Conservation (phyloP, 2,329 filamentous ascomycete genomes). For the Xylaria sp. region DNA sequence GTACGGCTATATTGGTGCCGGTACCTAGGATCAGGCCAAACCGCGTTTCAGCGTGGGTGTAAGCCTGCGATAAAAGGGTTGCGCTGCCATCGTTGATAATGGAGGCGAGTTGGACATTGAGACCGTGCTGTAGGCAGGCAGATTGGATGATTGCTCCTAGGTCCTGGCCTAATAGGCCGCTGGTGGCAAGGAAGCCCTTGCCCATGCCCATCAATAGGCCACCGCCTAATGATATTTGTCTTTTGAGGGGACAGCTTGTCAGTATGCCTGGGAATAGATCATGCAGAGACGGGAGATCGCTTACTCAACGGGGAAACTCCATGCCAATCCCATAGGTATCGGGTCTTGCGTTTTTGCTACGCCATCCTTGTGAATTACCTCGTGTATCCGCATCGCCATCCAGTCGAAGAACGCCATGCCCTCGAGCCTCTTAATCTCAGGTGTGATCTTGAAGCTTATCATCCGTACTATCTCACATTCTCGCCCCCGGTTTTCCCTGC, state of each 20-base stretch:
- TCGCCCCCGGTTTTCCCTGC: slow-evolving; percentile 47
- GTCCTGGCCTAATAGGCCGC: slow-evolving; percentile 63
- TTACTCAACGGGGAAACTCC: slow-evolving; percentile 74
- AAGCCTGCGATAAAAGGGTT: slow-evolving; percentile 69
- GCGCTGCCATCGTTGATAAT: slow-evolving; percentile 73
- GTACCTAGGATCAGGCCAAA: slow-evolving; percentile 72
- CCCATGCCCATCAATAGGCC: slow-evolving; percentile 68
- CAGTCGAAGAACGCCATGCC: slow-evolving; percentile 70
- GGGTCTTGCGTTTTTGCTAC: slow-evolving; percentile 48
- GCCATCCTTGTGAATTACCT: slow-evolving; percentile 56
- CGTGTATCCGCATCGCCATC: slow-evolving; percentile 66
- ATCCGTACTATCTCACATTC: slow-evolving; percentile 61
- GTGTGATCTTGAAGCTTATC: slow-evolving; percentile 61
- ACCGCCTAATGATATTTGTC: slow-evolving; percentile 67
- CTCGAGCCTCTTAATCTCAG: slow-evolving; percentile 59
- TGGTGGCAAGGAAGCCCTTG: slow-evolving; percentile 67
- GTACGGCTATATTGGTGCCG: slow-evolving; percentile 69
- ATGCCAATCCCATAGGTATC: slow-evolving; percentile 66
- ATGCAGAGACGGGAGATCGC: slow-evolving; percentile 41
- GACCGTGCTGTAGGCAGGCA: slow-evolving; percentile 56
- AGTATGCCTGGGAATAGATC: slow-evolving; percentile 25
- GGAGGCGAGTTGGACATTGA: slow-evolving; percentile 62
- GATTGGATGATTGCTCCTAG: slow-evolving; percentile 62
- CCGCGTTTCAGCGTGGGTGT: slow-evolving; percentile 62
- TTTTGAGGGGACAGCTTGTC: slow-evolving; percentile 41